A percentile compares a stretch with the other conserved stretches of the same genome.
These are phyloP conservation scores for Apodospora peruviana DNA, from an alignment of 495 filamentous ascomycete species.

Conservation along the genomic window DNA sequence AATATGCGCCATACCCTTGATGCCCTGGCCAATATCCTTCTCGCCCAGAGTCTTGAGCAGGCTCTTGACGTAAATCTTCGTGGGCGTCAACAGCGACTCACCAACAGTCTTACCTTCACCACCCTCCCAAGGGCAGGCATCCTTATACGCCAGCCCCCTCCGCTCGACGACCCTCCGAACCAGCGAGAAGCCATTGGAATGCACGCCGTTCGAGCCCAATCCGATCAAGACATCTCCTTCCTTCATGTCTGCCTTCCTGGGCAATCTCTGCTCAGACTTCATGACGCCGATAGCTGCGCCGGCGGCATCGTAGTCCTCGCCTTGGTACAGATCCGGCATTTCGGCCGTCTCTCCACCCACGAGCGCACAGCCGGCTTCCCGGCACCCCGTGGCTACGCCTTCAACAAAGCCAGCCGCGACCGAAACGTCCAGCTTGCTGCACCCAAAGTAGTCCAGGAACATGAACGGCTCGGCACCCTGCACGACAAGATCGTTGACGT, in stretches of 20 bases:
- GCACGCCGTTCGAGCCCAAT: slow-evolving; percentile 73
- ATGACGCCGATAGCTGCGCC: slow-evolving; percentile 85
- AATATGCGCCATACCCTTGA: slow-evolving; percentile 94
- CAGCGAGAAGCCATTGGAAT: slow-evolving; percentile 95
- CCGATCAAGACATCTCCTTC: slow-evolving; percentile 80
- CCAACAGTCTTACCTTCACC: slow-evolving; percentile 49
- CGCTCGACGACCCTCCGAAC: slow-evolving; percentile 79
- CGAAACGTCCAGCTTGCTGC: slow-evolving; percentile 71
- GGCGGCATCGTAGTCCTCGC: slow-evolving; percentile 82
- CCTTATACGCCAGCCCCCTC: slow-evolving; percentile 60
- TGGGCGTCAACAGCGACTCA: slow-evolving; percentile 69
- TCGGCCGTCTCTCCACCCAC: slow-evolving; percentile 95
- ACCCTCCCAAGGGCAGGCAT: slow-evolving; percentile 66
- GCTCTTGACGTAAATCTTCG: slow-evolving; percentile 73
- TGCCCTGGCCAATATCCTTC: slow-evolving; percentile 15
- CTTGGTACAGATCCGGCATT: slow-evolving; percentile 88
- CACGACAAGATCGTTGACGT: slow-evolving; percentile 94
- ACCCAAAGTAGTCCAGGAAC: slow-evolving; percentile 96
- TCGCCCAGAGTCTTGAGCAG: slow-evolving; percentile 58
- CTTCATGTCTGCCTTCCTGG: slow-evolving; percentile 67
- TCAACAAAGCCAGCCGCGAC: slow-evolving; percentile 77
- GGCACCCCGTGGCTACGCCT: slow-evolving; percentile 82
- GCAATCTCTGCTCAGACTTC: slow-evolving; percentile 60
- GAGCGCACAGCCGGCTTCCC: slow-evolving; percentile 75
- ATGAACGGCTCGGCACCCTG: slow-evolving; percentile 90